phyloP scores from a whole-genome alignment of 202 grass and related monocot species.

The Bolboschoenoplectus hybrid region DNA sequence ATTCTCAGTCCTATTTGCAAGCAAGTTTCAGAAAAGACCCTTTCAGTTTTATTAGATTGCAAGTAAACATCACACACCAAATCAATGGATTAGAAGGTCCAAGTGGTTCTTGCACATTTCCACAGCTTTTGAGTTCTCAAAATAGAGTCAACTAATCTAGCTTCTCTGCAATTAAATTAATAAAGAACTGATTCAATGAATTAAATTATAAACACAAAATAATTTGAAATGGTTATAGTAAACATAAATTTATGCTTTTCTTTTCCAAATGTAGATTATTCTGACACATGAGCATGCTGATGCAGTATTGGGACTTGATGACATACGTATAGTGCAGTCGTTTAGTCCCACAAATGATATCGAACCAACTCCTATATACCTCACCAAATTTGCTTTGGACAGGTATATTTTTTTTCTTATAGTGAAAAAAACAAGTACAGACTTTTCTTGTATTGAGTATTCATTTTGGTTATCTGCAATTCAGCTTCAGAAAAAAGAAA shows the following conservation, averaged over 20 bases:
- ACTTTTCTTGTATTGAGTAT: background rate
- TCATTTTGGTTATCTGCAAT: background rate
- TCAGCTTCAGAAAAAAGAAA: background rate
- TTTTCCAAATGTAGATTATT: constrained; percentile 65
- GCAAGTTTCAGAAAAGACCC: background rate
- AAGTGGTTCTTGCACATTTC: background rate
- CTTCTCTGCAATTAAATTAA: background rate
- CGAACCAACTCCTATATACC: constrained; percentile 86
- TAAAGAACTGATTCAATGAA: background rate
- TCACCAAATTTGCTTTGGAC: constrained; percentile 80
- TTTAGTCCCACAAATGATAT: constrained; percentile 85
- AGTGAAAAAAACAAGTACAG: constrained; percentile 9
- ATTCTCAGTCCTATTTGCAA: background rate
- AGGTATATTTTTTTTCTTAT: constrained; percentile 47
- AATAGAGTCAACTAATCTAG: background rate
- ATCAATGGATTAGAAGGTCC: background rate
- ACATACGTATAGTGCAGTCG: constrained; percentile 76
- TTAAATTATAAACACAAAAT: background rate
- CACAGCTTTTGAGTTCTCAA: background rate
- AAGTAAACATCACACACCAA: background rate
- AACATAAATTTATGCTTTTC: background rate
- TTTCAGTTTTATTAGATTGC: constrained; percentile 16
- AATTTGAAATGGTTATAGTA: background rate
- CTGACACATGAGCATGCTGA: constrained; percentile 97
- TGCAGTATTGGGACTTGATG: constrained; percentile 91